These are phyloP conservation scores for Anastatica hierochuntica DNA, from an alignment of 345 rosid species.

Conservation along the genomic window DNA sequence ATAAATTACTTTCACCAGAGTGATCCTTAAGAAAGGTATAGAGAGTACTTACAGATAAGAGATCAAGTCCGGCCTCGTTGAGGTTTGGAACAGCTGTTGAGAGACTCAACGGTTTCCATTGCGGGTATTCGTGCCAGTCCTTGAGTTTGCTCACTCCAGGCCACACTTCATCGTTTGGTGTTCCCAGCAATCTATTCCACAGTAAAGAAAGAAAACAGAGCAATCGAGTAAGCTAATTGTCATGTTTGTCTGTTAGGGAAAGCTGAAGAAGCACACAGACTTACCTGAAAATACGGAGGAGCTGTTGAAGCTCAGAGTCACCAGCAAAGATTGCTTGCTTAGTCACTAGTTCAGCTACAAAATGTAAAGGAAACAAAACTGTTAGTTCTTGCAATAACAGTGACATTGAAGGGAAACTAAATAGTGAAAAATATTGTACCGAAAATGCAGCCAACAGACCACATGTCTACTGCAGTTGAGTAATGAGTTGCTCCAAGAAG, in stretches of 20 bases:
- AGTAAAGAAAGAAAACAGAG: neutral
- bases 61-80: slow-evolving; percentile 62
- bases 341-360: slow-evolving; percentile 70
- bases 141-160: slow-evolving; percentile 82
- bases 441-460: slow-evolving; percentile 94
- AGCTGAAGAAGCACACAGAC: slow-evolving; percentile 4
- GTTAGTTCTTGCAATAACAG: neutral
- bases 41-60: slow-evolving; percentile 52
- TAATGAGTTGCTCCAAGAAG: slow-evolving; percentile 93
- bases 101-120: slow-evolving; percentile 72
- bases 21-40: neutral
- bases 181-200: slow-evolving; percentile 61
- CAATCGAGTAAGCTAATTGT: neutral
- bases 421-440: slow-evolving; percentile 32
- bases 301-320: slow-evolving; percentile 94
- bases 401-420: neutral
- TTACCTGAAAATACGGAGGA: slow-evolving; percentile 83
- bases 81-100: slow-evolving; percentile 60
- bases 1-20: neutral
- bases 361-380: neutral
- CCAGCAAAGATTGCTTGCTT: slow-evolving; percentile 89
- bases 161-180: slow-evolving; percentile 89
- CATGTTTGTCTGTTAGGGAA: neutral
- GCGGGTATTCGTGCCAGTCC: slow-evolving; percentile 99
- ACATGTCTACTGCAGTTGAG: slow-evolving; percentile 93